Base-by-base conservation (phyloP, 176 grass and related monocot genomes). In the Oryza glaberrima region DNA sequence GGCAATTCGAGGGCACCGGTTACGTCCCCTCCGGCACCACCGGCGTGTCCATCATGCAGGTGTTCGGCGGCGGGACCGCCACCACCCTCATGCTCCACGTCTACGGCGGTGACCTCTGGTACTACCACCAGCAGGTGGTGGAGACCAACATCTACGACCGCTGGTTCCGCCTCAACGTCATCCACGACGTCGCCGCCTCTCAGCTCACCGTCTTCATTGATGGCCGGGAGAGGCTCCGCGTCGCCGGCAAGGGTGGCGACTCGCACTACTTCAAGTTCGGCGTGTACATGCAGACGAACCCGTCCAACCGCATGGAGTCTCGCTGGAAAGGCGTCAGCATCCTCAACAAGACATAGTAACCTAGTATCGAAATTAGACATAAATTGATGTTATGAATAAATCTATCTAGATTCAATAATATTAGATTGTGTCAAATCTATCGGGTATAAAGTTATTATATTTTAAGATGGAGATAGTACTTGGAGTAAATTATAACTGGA, bases 161-260 rank as follows among this genome's bases (percentile, higher is more conserved):
- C 15, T 94, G 92, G 89, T 94, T 94, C 65, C 67, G 66, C 9
- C 64, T 94, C 13, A 94, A 94, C 40, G 86, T 91, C 12, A 32
- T 94, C 56, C 92, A 94, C 65, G 82, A 87, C 9, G 54, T 94
- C 3, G 67, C 12, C 0, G 16, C 17, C 15, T 71, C 65, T 6
- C 67, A 0, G 0, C 65, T 92, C 38, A 36, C 68, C 22, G 75
- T 81, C 58, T 90, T 77, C 49, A 52, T 92, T n/a, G 68, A 92
- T 51, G 87, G 79, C 54, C 15, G 26, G 17, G 4, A 35, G 49
- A 65, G 19, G 63, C 67, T 75, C 34, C 69, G 34, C 1, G 73
- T 36, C 12, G 5, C 22, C 3, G 83, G 85, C 30, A 10, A 4
- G 0, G 79, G 90, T 0, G 87, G 90, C 3, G 8, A 11, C 34